These are phyloP conservation scores for Pilobolus umbonatus DNA, from an alignment of 192 early-diverging fungal species.

Conservation along the genomic window DNA sequence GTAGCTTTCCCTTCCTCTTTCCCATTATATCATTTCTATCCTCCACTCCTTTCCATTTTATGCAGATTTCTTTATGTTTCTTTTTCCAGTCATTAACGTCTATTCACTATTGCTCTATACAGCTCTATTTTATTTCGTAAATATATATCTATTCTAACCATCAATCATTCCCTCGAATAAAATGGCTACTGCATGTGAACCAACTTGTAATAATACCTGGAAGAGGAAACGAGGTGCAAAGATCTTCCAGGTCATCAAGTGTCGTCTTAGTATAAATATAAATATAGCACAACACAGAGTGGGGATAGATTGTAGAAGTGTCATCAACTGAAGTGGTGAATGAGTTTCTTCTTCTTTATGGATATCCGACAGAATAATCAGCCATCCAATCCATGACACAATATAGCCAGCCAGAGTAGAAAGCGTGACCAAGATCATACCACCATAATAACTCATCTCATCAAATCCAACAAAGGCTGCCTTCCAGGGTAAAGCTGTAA, in stretches of 20 bases:
- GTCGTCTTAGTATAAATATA: slow-evolving; percentile 50
- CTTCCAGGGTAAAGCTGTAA: slow-evolving; percentile 90
- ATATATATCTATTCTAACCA: neutral
- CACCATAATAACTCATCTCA: slow-evolving; percentile 62
- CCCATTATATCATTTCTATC: neutral
- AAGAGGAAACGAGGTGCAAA: slow-evolving; percentile 91
- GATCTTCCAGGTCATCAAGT: slow-evolving; percentile 97
- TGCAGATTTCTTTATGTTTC: too few relatives aligned
- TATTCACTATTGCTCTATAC: too few relatives aligned
- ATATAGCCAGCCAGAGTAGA: slow-evolving; percentile 62
- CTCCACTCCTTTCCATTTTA: neutral
- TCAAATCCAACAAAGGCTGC: slow-evolving; percentile 81
- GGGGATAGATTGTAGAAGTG: slow-evolving; percentile 24
- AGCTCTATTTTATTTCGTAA: neutral
- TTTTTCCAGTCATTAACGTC: too few relatives aligned
- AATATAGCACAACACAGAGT: slow-evolving; percentile 32
- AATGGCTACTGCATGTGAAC: slow-evolving; percentile 14
- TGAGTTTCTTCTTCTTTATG: too few relatives aligned
- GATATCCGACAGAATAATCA: neutral
- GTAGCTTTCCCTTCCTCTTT: too few relatives aligned
- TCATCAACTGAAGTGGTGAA: slow-evolving; percentile 7
- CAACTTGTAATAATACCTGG: slow-evolving; percentile 25
- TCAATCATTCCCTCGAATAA: neutral
- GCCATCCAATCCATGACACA: slow-evolving; percentile 28
- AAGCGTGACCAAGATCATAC: slow-evolving; percentile 65